These are phyloP conservation scores for Chlamydomonas incerta DNA, from an alignment of 139 green algal genomes.

Conservation along the genomic window DNA sequence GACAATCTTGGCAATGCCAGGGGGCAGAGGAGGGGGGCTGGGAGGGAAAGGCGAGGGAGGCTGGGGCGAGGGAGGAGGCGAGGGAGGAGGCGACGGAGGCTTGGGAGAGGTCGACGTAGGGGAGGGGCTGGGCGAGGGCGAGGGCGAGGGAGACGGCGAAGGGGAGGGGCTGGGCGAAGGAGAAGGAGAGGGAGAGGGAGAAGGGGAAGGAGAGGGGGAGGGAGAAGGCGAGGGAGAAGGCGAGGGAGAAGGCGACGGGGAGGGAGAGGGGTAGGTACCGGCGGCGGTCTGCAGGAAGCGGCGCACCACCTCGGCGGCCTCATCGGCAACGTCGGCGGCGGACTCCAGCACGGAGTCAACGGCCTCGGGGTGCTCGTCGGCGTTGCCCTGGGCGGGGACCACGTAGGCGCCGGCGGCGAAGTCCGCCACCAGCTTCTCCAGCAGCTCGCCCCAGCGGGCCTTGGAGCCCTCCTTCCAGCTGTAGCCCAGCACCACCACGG, in stretches of 20 bases:
- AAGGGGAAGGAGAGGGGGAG: neutral
- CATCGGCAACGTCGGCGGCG: neutral
- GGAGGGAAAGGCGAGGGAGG: too few species aligned
- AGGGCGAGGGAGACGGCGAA: too few species aligned
- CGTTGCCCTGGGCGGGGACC: neutral
- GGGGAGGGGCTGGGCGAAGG: neutral
- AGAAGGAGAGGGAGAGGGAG: neutral
- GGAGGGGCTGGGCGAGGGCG: neutral
- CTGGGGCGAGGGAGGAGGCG: too few species aligned
- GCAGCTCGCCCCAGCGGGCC: neutral
- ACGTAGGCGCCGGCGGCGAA: constrained; percentile 14
- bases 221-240: neutral
- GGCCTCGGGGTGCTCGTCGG: neutral
- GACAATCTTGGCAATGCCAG: too few species aligned
- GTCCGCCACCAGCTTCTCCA: constrained; percentile 6
- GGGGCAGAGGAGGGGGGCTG: too few species aligned
- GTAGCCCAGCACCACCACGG: neutral
- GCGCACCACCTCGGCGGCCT: constrained; percentile 18
- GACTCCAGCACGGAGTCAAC: neutral
- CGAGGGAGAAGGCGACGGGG: too few species aligned
- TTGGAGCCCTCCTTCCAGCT: constrained; percentile 7
- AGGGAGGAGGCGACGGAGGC: neutral
- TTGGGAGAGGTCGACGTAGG: neutral
- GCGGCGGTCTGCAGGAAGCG: constrained; percentile 1
- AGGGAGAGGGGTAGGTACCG: neutral